Base-by-base conservation (phyloP, 495 filamentous ascomycete species). In the Penicillium cosmopolitanum region DNA sequence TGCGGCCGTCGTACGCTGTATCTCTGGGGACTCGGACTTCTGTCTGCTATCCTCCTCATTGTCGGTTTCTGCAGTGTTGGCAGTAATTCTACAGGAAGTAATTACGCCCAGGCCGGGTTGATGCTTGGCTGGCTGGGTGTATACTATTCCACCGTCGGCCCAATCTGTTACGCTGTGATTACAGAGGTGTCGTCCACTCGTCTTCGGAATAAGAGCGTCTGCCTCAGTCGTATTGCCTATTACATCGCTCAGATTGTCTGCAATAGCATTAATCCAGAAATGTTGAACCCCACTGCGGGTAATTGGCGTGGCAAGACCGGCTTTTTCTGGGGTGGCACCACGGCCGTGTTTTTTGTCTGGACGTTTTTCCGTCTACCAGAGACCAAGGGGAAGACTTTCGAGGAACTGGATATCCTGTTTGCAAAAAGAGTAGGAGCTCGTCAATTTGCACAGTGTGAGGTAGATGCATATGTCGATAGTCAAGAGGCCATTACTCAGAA, bases 371-470 rank as follows among this genome's bases (percentile, higher is more conserved):
- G 76, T 3, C 61, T 80, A 28, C 64, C 79, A 5, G 80, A 83
- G 57, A 80, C 80, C 4, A 72, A 71, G 55, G 57, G 74, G 53
- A 73, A 78, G 16, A 85, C 82, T 12, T 83, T 76, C 61, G 77
- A 76, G 8, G 82, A 82, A 66, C 69, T 86, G 28, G 84, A 86
- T 63, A 77, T 86, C 40, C 66, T 86, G 54, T 87, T 86, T 69
- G 74, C 81, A 55, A 73, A 77, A 50, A 72, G 70, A 23, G 72
- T 83, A 6, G 65, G 64, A 1, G 77, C 81, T 6, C 71, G 79
- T 55, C 72, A 83, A 57, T 85, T 86, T 63, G 66, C 61, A 16
- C 65, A 58, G 6, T 68, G 66, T 51, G 46, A 62, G 42, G 56
- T 70, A 43, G 55, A 64, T 48, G 57, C 58, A 9, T 64, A 64